A percentile compares a stretch with the other conserved stretches of the same genome.
Evolutionary conservation across 1,284 basidiomycete genomes (phyloP).

Genomic region (Marasmius fiardii): DNA sequence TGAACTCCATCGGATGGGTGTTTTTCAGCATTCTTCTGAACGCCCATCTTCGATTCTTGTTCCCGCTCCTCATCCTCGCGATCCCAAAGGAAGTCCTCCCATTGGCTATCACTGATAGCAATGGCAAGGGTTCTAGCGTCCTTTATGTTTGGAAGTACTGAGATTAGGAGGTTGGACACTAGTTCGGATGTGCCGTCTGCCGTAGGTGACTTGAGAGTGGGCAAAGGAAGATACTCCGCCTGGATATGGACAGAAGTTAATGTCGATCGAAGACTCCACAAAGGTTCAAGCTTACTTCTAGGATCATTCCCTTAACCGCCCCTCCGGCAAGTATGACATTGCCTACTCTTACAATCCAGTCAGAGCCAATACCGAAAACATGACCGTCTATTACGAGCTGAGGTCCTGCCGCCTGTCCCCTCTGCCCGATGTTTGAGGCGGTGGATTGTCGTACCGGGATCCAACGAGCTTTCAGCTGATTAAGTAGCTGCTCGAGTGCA

Average conservation of each 20-base stretch:
- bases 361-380: constrained; percentile 67
- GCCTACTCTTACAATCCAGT: constrained; percentile 78
- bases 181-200: constrained; percentile 66
- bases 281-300: constrained; percentile 53
- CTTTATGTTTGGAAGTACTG: constrained; percentile 64
- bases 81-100: constrained; percentile 76
- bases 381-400: constrained; percentile 68
- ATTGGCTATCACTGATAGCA: constrained; percentile 68
- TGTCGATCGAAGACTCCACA: background rate
- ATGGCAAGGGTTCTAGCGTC: constrained; percentile 72
- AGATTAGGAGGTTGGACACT: constrained; percentile 67
- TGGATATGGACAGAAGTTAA: constrained; percentile 23
- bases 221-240: constrained; percentile 77
- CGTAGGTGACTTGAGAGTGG: constrained; percentile 54
- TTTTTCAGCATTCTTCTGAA: constrained; percentile 23
- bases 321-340: constrained; percentile 73
- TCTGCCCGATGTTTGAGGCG: constrained; percentile 32
- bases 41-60: constrained; percentile 17
- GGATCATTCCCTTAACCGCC: constrained; percentile 70
- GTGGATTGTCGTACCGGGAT: constrained; percentile 58
- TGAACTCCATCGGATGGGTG: constrained; percentile 43
- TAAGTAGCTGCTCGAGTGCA: constrained; percentile 66
- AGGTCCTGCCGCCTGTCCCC: constrained; percentile 49
- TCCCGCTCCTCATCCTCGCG: constrained; percentile 55
- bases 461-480: constrained; percentile 72